phyloP scores from a whole-genome alignment of 73 alveolate genomes.

The Stentor coeruleus region DNA sequence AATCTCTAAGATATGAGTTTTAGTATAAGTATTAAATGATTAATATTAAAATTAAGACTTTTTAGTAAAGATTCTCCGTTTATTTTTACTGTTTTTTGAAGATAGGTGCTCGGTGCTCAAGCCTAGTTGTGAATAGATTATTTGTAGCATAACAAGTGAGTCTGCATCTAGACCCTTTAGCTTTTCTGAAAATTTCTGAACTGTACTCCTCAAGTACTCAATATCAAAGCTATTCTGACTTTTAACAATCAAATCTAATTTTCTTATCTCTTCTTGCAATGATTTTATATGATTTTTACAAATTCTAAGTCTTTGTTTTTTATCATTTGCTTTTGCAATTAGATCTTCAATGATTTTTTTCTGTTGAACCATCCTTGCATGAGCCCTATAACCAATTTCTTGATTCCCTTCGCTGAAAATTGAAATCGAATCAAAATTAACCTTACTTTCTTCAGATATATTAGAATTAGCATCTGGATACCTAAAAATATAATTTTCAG shows the following conservation, averaged over 20 bases:
- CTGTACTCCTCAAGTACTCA: not conserved
- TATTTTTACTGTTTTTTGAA: not conserved
- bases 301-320: not conserved
- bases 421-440: not conserved
- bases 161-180: not conserved
- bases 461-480: not conserved
- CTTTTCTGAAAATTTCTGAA: not conserved
- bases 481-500: not conserved
- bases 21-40: too few relatives aligned
- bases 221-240: not conserved
- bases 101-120: not conserved
- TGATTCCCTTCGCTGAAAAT: not conserved
- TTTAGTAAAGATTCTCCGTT: not conserved
- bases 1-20: too few relatives aligned
- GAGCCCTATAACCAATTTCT: not conserved
- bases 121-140: not conserved
- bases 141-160: not conserved
- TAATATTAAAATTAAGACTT: too few relatives aligned
- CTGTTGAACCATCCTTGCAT: not conserved
- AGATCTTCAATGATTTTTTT: not conserved
- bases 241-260: not conserved
- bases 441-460: not conserved
- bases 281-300: not conserved
- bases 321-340: not conserved
- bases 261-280: not conserved